These are phyloP conservation scores for Blepharisma stoltei DNA, from an alignment of 73 alveolate genomes.

Conservation along the genomic window DNA sequence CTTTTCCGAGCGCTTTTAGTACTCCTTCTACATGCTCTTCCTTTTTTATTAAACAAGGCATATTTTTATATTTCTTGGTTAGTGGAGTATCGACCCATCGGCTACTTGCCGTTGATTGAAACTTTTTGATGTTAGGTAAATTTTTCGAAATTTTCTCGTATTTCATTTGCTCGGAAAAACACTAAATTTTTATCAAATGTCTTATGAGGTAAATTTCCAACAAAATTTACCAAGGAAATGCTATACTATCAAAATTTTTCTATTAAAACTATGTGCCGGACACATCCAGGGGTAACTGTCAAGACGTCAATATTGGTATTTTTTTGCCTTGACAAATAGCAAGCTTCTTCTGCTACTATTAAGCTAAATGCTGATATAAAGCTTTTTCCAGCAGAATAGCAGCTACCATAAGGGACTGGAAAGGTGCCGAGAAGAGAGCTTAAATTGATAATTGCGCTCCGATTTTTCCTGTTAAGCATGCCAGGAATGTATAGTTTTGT, in stretches of 20 bases:
- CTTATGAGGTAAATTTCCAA: too few relatives aligned
- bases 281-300: slow-evolving; percentile 36
- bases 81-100: slow-evolving; percentile 48
- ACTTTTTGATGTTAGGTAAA: too few relatives aligned
- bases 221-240: too few relatives aligned
- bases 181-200: too few relatives aligned
- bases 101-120: too few relatives aligned
- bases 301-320: slow-evolving; percentile 43
- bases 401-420: slow-evolving; percentile 32
- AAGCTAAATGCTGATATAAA: slow-evolving; percentile 25
- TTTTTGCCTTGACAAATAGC: slow-evolving; percentile 26
- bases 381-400: slow-evolving; percentile 35
- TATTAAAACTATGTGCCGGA: too few relatives aligned
- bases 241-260: too few relatives aligned
- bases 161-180: too few relatives aligned
- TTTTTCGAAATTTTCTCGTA: too few relatives aligned
- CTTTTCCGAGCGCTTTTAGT: slow-evolving; percentile 46
- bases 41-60: slow-evolving; percentile 27
- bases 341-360: neutral
- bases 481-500: neutral
- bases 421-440: neutral
- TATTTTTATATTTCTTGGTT: neutral
- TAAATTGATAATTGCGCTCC: slow-evolving; percentile 13
- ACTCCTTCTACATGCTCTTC: slow-evolving; percentile 47
- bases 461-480: neutral